Evolutionary conservation across 768 basidiomycete species (phyloP).

Genomic region (Leccinum ochraceum): DNA sequence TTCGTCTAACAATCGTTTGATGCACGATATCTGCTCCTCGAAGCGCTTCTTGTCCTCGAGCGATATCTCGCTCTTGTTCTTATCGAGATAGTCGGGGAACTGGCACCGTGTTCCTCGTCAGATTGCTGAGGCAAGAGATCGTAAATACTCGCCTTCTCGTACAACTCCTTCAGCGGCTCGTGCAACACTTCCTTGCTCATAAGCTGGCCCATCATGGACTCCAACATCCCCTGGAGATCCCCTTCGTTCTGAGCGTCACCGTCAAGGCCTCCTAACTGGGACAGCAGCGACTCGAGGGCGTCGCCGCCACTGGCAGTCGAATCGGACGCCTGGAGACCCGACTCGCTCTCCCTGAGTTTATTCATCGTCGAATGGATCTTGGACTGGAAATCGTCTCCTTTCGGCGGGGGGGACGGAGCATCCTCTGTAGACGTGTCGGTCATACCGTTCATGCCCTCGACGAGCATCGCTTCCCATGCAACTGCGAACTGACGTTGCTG

Average conservation of each 20-base stretch:
- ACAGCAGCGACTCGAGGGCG: slow-evolving; percentile 53
- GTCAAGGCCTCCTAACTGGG: slow-evolving; percentile 36
- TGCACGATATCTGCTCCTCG: slow-evolving; percentile 56
- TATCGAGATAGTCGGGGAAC: slow-evolving; percentile 77
- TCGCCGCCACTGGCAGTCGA: slow-evolving; percentile 26
- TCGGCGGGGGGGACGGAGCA: slow-evolving; percentile 9
- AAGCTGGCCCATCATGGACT: slow-evolving; percentile 52
- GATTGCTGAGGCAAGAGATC: neutral
- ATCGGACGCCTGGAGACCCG: slow-evolving; percentile 29
- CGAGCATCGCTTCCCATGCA: slow-evolving; percentile 73
- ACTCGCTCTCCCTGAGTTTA: slow-evolving; percentile 70
- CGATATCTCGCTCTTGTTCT: slow-evolving; percentile 54
- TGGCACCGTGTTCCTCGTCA: slow-evolving; percentile 34
- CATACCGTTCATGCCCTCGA: slow-evolving; percentile 55
- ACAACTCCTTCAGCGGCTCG: slow-evolving; percentile 80
- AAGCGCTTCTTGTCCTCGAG: slow-evolving; percentile 64
- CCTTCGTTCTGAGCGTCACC: slow-evolving; percentile 44
- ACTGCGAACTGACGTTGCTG: slow-evolving; percentile 46
- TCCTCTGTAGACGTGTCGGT: slow-evolving; percentile 1
- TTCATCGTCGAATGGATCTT: slow-evolving; percentile 73
- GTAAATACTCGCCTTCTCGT: slow-evolving; percentile 25
- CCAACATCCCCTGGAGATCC: slow-evolving; percentile 67
- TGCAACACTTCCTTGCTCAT: slow-evolving; percentile 54
- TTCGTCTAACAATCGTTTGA: slow-evolving; percentile 57
- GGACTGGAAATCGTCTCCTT: slow-evolving; percentile 57